phyloP scores from a whole-genome alignment of 2,329 filamentous ascomycete genomes.

The Ascochyta pisi region DNA sequence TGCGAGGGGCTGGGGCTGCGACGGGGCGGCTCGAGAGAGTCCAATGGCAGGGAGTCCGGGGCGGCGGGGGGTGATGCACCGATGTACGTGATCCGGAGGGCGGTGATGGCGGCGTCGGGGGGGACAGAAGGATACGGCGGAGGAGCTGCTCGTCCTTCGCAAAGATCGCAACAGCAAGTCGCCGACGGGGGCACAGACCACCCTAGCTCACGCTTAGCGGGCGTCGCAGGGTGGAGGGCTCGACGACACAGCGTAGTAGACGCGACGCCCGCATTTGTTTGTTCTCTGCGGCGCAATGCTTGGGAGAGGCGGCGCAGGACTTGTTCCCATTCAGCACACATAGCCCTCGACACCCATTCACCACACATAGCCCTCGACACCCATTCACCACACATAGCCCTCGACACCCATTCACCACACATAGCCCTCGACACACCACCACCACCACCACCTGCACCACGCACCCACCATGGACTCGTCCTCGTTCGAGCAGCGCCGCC shows the following conservation, averaged over 20 bases:
- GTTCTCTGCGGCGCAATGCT: constrained; percentile 4
- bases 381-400: not conserved
- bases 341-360: not conserved
- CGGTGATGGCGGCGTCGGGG: constrained; percentile 30
- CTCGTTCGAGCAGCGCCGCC: constrained; percentile 81
- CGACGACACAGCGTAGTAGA: not conserved
- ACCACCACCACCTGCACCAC: constrained; percentile 19
- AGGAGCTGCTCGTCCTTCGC: constrained; percentile 32
- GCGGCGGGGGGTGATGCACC: constrained; percentile 29
- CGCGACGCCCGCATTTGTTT: not conserved
- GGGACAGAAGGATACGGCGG: constrained; percentile 28
- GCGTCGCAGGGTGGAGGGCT: constrained; percentile 15
- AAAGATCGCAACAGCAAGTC: constrained; percentile 23
- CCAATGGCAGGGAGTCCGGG: constrained; percentile 41
- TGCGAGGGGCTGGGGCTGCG: constrained; percentile 32
- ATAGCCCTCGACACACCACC: constrained; percentile 14
- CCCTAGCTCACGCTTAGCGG: constrained; percentile 30
- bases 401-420: not conserved
- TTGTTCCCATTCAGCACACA: not conserved
- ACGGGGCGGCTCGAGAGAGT: constrained; percentile 24
- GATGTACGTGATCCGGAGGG: constrained; percentile 21
- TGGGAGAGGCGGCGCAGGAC: constrained; percentile 15
- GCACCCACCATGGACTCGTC: constrained; percentile 49
- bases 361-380: not conserved
- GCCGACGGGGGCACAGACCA: constrained; percentile 4